Evolutionary conservation across 2,329 filamentous ascomycete genomes (phyloP).

Genomic region (Pseudocercospora macadamiae): DNA sequence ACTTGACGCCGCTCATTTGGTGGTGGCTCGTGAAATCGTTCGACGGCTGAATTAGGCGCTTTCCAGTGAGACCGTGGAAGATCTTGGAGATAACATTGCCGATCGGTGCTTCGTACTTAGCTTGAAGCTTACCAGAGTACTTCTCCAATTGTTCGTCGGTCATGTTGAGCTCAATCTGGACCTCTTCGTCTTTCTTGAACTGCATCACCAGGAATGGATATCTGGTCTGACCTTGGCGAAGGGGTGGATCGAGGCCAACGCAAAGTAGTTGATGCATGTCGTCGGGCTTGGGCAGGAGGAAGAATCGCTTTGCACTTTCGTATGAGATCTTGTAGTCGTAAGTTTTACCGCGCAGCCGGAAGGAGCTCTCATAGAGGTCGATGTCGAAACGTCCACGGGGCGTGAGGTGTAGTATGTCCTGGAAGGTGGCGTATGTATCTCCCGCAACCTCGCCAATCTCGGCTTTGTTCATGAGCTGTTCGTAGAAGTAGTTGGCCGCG

Average conservation of each 20-base stretch:
- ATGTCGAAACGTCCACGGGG: conserved; percentile 99
- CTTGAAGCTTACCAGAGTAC: conserved; percentile 86
- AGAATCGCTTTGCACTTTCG: conserved; percentile 97
- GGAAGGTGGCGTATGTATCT: conserved; percentile 95
- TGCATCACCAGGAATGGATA: conserved; percentile 99
- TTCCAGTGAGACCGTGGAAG: conserved; percentile 90
- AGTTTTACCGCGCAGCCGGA: conserved; percentile 95
- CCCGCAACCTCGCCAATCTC: conserved; percentile 99
- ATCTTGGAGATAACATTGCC: conserved; percentile 94
- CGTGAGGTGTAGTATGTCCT: conserved; percentile 95
- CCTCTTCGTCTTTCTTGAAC: conserved; percentile 96
- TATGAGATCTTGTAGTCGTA: conserved; percentile 99
- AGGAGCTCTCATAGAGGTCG: conserved; percentile 98
- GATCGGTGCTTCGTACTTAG: conserved; percentile 91
- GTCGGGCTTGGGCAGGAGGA: conserved; percentile 97
- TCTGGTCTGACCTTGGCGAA: conserved; percentile 94
- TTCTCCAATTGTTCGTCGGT: conserved; percentile 85
- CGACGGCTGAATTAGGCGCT: conserved; percentile 91
- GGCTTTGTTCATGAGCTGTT: conserved; percentile 96
- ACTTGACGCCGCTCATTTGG: conserved; percentile 93
- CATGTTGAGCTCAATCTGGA: conserved; percentile 94
- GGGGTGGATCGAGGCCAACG: conserved; percentile 88
- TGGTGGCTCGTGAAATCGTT: conserved; percentile 95
- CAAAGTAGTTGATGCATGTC: conserved; percentile 94
- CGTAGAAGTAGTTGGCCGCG: conserved; percentile 95